Base-by-base conservation (phyloP, 306 rosid species). In the Delonix regia region DNA sequence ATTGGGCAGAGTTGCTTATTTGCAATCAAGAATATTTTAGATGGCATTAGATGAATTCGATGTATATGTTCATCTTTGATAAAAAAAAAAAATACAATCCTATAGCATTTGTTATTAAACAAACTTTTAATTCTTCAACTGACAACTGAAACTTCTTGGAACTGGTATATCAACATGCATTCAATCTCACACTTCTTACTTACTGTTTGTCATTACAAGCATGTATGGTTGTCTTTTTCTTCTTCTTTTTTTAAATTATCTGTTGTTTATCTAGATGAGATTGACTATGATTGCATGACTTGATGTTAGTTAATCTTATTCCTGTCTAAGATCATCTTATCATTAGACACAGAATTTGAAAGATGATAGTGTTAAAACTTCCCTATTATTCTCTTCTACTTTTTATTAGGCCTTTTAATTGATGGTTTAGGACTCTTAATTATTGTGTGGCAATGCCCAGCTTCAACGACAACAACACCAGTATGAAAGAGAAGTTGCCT, bases 401-500 rank as follows among this genome's bases (percentile, higher is more conserved):
- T 61, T 81, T n/a, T 18, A 14, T 38, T 10, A 10, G 34, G 36
- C 11, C 36, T 57, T 36, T 57, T 57, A 57, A 22, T 25, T 66
- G 51, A 19, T 41, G 71, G 6, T 27, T 41, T 65, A 21, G 30
- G 15, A 39, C 76, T 80, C 69, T 74, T 74, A 66, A 34, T 12
- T 78, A 28, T 57, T n/a, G n/a, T 65, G 5, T 81, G 60, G 71
- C 83, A 33, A 70, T 82, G 57, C 51, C 71, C 85, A 95, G 98
- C 88, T 64, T 83, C 74, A 91, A 79, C 99, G 93, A 69, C 94
- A 86, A 63, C 94, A 90, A 21, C 98, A 91, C 62, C 78, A 69
- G 44, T 92, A 91, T 27, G 96, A 93, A 84, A 93, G 90, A 66
- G 98, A 89, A 87, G 88, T 83, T 65, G 91, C 99, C 78, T 93